Evolutionary conservation across 2,329 filamentous ascomycete species (phyloP).

Genomic region (Alternaria burnsii): DNA sequence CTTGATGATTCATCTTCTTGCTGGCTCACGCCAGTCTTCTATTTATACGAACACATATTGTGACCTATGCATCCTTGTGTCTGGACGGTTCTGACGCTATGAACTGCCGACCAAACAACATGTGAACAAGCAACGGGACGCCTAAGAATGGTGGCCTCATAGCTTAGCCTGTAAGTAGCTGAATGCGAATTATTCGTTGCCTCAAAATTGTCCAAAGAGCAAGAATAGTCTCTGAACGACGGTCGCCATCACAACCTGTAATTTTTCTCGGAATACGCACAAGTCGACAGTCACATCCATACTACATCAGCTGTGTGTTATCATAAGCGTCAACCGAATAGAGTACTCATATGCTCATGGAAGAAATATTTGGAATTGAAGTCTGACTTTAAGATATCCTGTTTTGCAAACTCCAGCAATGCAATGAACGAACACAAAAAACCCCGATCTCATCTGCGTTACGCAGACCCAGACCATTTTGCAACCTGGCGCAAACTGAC

Average conservation of each 20-base stretch:
- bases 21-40: not conserved
- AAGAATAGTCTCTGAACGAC: no score
- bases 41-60: not conserved
- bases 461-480: not conserved
- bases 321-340: not conserved
- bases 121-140: not conserved
- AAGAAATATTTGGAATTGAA: not conserved
- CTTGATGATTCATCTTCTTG: not conserved
- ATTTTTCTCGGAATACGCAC: no score
- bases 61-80: not conserved
- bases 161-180: no score
- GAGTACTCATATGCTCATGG: not conserved
- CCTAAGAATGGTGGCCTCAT: not conserved
- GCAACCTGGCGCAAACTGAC: slow-evolving; percentile 3
- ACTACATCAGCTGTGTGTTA: no score
- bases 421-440: slow-evolving; percentile 13
- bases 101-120: not conserved
- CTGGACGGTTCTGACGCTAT: not conserved
- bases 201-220: no score
- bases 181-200: no score
- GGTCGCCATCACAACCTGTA: no score
- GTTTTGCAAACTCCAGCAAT: slow-evolving; percentile 27
- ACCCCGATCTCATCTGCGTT: not conserved
- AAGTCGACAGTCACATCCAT: no score
- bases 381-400: slow-evolving; percentile 8